Evolutionary conservation across 2,329 filamentous ascomycete species (phyloP).

Genomic region (Dothidotthia symphoricarpi): DNA sequence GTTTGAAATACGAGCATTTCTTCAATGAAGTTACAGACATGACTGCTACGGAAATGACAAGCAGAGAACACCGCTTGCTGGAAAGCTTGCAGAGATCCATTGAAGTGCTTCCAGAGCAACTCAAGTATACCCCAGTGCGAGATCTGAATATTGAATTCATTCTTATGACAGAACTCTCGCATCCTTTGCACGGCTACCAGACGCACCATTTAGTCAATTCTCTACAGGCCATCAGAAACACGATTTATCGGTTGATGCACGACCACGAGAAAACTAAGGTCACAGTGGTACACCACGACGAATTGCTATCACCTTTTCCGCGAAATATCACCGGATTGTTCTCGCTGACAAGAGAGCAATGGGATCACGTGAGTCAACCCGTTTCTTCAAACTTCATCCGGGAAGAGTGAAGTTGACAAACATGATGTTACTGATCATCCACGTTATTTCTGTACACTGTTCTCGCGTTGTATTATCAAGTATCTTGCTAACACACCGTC

Average conservation of each 20-base stretch:
- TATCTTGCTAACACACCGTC: neutral
- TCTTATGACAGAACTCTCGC: constrained; percentile 14
- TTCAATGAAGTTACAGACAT: neutral
- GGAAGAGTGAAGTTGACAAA: too few species aligned
- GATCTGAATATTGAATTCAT: constrained; percentile 19
- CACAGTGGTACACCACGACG: constrained; percentile 21
- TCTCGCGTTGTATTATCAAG: too few species aligned
- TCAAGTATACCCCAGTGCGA: neutral
- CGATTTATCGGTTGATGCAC: constrained; percentile 19
- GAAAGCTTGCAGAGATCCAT: neutral
- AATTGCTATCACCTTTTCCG: constrained; percentile 14
- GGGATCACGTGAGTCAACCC: constrained; percentile 17
- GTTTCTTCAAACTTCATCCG: too few species aligned
- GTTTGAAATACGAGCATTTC: constrained; percentile 26
- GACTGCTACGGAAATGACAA: neutral
- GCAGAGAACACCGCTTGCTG: too few species aligned
- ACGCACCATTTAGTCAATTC: constrained; percentile 13
- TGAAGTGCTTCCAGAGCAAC: neutral
- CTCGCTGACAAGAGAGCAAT: constrained; percentile 17
- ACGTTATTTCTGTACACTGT: too few species aligned
- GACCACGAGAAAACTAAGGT: constrained; percentile 12
- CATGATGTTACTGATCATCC: too few species aligned
- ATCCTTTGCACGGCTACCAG: too few species aligned
- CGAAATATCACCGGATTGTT: constrained; percentile 15
- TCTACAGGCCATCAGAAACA: constrained; percentile 16